Evolutionary conservation across 2,329 filamentous ascomycete species (phyloP).

Genomic region (Lachnellula willkommii): DNA sequence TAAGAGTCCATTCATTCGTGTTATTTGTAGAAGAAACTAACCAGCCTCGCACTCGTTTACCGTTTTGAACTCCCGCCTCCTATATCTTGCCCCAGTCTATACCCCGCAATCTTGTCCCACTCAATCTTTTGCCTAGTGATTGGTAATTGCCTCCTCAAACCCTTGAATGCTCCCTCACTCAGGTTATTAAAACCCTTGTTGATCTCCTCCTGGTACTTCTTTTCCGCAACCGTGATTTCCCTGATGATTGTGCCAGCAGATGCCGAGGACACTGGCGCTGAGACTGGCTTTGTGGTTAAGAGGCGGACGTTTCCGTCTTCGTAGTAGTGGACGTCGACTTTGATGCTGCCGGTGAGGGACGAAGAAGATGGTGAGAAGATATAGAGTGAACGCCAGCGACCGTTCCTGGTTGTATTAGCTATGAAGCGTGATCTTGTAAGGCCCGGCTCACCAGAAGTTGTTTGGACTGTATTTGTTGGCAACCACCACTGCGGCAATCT

Average conservation of each 20-base stretch:
- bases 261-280: conserved; percentile 53
- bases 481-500: conserved; percentile 76
- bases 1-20: neutral
- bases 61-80: conserved; percentile 58
- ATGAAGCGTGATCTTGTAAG: neutral
- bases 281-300: conserved; percentile 75
- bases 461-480: conserved; percentile 97
- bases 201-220: conserved; percentile 92
- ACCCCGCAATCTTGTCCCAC: conserved; percentile 97
- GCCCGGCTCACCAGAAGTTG: conserved; percentile 75
- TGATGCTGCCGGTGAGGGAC: conserved; percentile 70
- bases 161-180: conserved; percentile 94
- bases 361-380: conserved; percentile 66
- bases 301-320: conserved; percentile 97
- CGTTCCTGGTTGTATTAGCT: conserved; percentile 59
- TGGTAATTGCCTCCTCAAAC: conserved; percentile 82
- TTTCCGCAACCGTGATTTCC: conserved; percentile 75
- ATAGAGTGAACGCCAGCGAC: conserved; percentile 90
- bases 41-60: conserved; percentile 29
- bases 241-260: conserved; percentile 58
- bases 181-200: conserved; percentile 84
- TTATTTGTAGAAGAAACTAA: neutral
- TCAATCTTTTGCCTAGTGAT: conserved; percentile 98
- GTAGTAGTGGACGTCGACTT: conserved; percentile 98
- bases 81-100: conserved; percentile 77